These are phyloP conservation scores for Phytophthora aleatoria DNA, from an alignment of 352 stramenopile species.

Conservation along the genomic window DNA sequence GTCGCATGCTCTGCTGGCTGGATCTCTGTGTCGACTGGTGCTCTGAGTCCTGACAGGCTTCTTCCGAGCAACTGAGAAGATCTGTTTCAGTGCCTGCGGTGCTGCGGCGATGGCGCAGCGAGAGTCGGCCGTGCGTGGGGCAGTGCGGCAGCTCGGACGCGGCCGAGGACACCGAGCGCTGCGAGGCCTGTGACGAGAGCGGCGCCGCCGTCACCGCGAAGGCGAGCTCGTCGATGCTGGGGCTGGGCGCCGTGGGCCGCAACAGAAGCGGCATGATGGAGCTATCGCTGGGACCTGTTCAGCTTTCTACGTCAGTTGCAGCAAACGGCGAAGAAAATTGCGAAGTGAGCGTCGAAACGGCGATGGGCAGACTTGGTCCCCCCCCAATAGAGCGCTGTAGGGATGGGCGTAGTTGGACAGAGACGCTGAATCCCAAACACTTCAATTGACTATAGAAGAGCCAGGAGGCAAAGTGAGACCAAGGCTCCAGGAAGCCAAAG, in stretches of 20 bases:
- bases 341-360: slow-evolving; percentile 20
- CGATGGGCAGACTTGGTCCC: slow-evolving; percentile 6
- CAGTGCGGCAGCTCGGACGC: slow-evolving; percentile 37
- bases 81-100: slow-evolving; percentile 41
- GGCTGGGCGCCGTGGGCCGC: slow-evolving; percentile 65
- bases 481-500: slow-evolving; percentile 2
- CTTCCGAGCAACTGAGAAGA: slow-evolving; percentile 20
- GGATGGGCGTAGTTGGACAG: slow-evolving; percentile 15
- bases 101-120: slow-evolving; percentile 39
- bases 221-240: slow-evolving; percentile 75
- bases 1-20: slow-evolving; percentile 24
- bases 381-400: slow-evolving; percentile 11
- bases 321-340: slow-evolving; percentile 22
- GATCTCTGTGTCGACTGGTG: slow-evolving; percentile 11
- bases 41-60: slow-evolving; percentile 14
- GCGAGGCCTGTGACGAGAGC: slow-evolving; percentile 25
- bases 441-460: slow-evolving; percentile 23
- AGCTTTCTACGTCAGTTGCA: neutral
- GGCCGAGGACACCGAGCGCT: slow-evolving; percentile 24
- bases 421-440: slow-evolving; percentile 13
- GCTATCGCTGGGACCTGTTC: neutral
- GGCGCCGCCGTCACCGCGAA: slow-evolving; percentile 44
- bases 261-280: slow-evolving; percentile 72
- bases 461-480: neutral
- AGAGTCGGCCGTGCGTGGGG: slow-evolving; percentile 44